Percentiles rank a stretch among this genome's conserved stretches.
Evolutionary conservation across 1,139 yeast species (phyloP).

Genomic region (Wickerhamiella pararugosa): DNA sequence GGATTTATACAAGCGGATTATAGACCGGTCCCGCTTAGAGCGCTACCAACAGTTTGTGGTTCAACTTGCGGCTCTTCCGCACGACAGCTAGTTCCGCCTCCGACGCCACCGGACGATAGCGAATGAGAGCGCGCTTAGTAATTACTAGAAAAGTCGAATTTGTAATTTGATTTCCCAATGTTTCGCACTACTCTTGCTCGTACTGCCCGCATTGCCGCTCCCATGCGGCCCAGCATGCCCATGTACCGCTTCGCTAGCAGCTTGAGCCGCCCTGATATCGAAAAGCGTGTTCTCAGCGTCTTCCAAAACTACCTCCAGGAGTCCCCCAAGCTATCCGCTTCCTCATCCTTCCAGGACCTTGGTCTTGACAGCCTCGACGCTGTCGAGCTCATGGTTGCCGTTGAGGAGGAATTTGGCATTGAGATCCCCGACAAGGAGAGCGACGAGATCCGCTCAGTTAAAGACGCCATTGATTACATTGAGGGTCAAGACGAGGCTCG

Average conservation of each 20-base stretch:
- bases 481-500: constrained; percentile 42
- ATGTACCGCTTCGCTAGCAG: constrained; percentile 31
- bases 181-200: constrained; percentile 6
- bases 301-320: constrained; percentile 32
- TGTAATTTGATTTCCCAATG: constrained; percentile 1
- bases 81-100: too few relatives aligned
- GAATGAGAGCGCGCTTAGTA: too few relatives aligned
- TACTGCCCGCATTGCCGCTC: constrained; percentile 6
- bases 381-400: constrained; percentile 75
- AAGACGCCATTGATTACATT: constrained; percentile 71
- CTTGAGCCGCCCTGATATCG: constrained; percentile 54
- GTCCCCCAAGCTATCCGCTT: constrained; percentile 34
- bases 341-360: constrained; percentile 54
- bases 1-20: too few relatives aligned
- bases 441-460: constrained; percentile 71
- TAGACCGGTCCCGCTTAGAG: too few relatives aligned
- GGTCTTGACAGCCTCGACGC: constrained; percentile 75
- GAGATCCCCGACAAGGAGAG: constrained; percentile 85
- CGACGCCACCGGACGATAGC: too few relatives aligned
- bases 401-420: constrained; percentile 41
- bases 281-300: constrained; percentile 61
- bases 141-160: neutral
- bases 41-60: too few relatives aligned
- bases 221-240: constrained; percentile 5
- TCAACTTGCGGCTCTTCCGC: too few relatives aligned